Evolutionary conservation across 192 early-diverging fungal species (phyloP).

Genomic region (Linnemannia exigua): DNA sequence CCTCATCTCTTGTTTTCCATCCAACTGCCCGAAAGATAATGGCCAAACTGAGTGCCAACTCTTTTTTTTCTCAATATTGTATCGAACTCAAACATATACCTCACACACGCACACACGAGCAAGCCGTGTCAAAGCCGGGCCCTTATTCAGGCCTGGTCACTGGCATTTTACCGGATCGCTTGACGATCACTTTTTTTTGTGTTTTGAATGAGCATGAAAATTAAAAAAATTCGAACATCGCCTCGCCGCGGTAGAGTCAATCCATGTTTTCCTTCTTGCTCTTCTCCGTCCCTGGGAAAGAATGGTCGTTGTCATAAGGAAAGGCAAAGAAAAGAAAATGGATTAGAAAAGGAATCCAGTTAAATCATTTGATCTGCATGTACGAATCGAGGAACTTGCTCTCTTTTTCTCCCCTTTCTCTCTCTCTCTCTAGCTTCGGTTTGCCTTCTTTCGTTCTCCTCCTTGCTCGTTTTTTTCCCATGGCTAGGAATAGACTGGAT

Average conservation of each 20-base stretch:
- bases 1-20: background rate
- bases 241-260: no score
- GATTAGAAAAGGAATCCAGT: no score
- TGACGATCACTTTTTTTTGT: no score
- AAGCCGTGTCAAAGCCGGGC: background rate
- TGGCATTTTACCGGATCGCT: no score
- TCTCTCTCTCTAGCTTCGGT: background rate
- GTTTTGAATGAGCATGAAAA: no score
- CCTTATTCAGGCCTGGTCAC: background rate
- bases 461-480: background rate
- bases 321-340: no score
- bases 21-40: background rate
- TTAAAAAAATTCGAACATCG: no score
- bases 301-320: no score
- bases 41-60: background rate
- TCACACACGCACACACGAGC: background rate
- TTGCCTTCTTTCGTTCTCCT: background rate
- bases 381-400: no score
- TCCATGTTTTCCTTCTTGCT: conserved; percentile 1
- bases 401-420: background rate
- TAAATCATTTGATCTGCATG: no score
- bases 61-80: background rate
- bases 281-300: background rate
- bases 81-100: background rate
- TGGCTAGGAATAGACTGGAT: background rate